A percentile compares a stretch with the other conserved stretches of the same genome.
These are phyloP conservation scores for Suillus ampliporus DNA, from an alignment of 768 basidiomycete genomes.

Conservation along the genomic window DNA sequence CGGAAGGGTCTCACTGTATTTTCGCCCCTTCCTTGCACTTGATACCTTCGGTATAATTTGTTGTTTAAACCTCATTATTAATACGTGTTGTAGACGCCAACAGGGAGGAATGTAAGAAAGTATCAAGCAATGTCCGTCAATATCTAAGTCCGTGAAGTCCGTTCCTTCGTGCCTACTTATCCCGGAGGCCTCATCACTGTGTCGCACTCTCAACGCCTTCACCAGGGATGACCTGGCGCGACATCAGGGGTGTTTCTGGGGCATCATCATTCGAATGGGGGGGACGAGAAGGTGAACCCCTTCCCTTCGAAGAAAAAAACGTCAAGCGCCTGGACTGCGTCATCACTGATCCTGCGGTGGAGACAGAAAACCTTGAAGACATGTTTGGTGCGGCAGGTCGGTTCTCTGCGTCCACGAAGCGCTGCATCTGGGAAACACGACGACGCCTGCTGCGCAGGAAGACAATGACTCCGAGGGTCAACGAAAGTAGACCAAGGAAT, in stretches of 20 bases:
- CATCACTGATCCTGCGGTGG: background rate
- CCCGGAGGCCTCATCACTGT: background rate
- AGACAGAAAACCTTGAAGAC: slow-evolving; percentile 12
- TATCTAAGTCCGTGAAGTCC: background rate
- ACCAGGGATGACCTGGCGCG: background rate
- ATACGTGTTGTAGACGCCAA: slow-evolving; percentile 27
- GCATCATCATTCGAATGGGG: slow-evolving; percentile 16
- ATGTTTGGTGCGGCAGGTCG: background rate
- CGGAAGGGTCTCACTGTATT: slow-evolving; percentile 39
- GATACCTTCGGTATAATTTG: slow-evolving; percentile 35
- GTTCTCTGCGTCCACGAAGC: background rate
- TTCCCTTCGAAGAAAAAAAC: background rate
- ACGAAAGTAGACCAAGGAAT: slow-evolving; percentile 21
- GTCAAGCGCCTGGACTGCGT: background rate
- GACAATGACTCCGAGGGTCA: slow-evolving; percentile 20
- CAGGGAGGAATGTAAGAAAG: slow-evolving; percentile 7
- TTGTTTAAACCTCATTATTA: slow-evolving; percentile 40
- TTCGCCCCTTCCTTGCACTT: slow-evolving; percentile 26
- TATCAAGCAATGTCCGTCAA: background rate
- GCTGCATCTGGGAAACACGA: slow-evolving; percentile 7
- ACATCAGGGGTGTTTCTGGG: slow-evolving; percentile 9
- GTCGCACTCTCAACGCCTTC: background rate
- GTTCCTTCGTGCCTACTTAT: background rate
- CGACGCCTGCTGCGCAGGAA: slow-evolving; percentile 20
- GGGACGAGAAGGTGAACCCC: slow-evolving; percentile 6